These are phyloP conservation scores for Metarhizium humberi DNA, from an alignment of 2,329 filamentous ascomycete species.

Conservation along the genomic window DNA sequence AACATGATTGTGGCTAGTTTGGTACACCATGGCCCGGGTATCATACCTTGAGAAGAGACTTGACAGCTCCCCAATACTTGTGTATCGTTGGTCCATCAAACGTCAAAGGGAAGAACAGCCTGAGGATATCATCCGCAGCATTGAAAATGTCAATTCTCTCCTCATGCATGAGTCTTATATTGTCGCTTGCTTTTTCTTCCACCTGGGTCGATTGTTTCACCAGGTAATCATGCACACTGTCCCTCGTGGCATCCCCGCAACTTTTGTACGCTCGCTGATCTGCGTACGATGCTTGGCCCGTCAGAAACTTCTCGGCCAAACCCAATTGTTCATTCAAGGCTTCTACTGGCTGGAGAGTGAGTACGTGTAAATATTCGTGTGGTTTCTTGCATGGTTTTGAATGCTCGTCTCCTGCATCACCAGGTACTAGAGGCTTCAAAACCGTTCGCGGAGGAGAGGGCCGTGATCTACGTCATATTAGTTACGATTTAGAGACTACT, in stretches of 20 bases:
- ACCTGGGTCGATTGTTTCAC: conserved; percentile 12
- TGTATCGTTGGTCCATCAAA: conserved; percentile 26
- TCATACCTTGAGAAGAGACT: conserved; percentile 19
- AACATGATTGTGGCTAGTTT: background rate
- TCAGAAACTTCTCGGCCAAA: conserved; percentile 18
- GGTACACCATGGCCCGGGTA: background rate
- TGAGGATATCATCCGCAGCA: conserved; percentile 28
- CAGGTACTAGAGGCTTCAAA: background rate
- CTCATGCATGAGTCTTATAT: conserved; percentile 19
- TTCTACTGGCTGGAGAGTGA: conserved; percentile 11
- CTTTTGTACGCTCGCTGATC: conserved; percentile 19
- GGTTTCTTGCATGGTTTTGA: background rate
- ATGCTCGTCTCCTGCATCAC: background rate
- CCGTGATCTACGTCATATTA: background rate
- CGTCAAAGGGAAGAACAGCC: conserved; percentile 30
- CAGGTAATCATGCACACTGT: conserved; percentile 15
- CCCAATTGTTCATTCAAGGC: conserved; percentile 14
- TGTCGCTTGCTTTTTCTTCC: conserved; percentile 14
- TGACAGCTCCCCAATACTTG: conserved; percentile 36
- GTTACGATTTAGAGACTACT: background rate
- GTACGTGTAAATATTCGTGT: conserved; percentile 11
- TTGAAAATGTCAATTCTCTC: conserved; percentile 30
- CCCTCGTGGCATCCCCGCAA: conserved; percentile 13
- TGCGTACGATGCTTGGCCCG: conserved; percentile 15
- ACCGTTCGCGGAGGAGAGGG: background rate